phyloP scores from a whole-genome alignment of 345 rosid species.

The Camelina neglecta region DNA sequence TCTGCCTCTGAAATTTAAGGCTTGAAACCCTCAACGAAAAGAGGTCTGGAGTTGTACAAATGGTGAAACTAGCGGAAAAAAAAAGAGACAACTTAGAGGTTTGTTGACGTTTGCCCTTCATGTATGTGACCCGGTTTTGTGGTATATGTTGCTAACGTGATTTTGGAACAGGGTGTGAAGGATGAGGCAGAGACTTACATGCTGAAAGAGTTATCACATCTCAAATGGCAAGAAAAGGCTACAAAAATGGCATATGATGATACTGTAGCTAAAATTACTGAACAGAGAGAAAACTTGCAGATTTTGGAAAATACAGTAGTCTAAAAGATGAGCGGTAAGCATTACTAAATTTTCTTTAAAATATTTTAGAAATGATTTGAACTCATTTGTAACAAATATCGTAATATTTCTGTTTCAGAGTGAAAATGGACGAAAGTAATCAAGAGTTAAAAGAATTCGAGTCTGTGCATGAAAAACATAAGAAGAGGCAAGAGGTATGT shows the following conservation, averaged over 20 bases:
- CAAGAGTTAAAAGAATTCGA: slow-evolving; percentile 76
- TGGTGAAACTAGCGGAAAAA: slow-evolving; percentile 97
- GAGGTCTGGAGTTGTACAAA: slow-evolving; percentile 95
- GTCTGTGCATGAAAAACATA: slow-evolving; percentile 68
- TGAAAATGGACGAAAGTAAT: slow-evolving; percentile 70
- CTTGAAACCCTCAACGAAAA: slow-evolving; percentile 86
- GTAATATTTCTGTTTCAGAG: slow-evolving; percentile 52
- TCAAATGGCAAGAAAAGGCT: slow-evolving; percentile 98
- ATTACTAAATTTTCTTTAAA: slow-evolving; percentile 12
- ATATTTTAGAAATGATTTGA: slow-evolving; percentile 7
- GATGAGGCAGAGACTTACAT: slow-evolving; percentile 97
- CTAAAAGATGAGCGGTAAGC: slow-evolving; percentile 69
- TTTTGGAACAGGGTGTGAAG: slow-evolving; percentile 71
- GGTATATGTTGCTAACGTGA: slow-evolving; percentile 27
- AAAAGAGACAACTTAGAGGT: slow-evolving; percentile 98
- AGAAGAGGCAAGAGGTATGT: slow-evolving; percentile 84
- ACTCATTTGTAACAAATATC: slow-evolving; percentile 12
- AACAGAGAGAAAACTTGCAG: slow-evolving; percentile 57
- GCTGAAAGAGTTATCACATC: slow-evolving; percentile 80
- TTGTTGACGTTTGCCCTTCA: no score
- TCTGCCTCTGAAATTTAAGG: slow-evolving; percentile 49
- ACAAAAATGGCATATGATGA: slow-evolving; percentile 81
- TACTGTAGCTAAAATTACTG: slow-evolving; percentile 59
- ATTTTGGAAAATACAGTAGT: slow-evolving; percentile 60
- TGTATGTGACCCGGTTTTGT: slow-evolving; percentile 12